Evolutionary conservation across 306 rosid species (phyloP).

Genomic region (Hippophae gyantsensis): DNA sequence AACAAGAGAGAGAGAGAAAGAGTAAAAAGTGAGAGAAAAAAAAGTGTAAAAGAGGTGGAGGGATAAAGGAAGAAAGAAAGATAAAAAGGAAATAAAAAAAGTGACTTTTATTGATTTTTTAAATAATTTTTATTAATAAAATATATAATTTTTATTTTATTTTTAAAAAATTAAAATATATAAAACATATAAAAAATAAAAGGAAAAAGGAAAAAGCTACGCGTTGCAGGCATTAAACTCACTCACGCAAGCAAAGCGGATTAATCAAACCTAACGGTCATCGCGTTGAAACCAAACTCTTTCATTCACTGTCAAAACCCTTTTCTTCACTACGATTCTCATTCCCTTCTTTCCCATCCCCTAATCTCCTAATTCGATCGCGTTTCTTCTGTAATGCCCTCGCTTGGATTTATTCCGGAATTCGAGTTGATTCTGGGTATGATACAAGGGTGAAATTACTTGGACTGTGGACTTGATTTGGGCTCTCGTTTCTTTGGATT

Average conservation of each 20-base stretch:
- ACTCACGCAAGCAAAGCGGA: constrained; percentile 1
- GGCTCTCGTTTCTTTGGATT: not conserved
- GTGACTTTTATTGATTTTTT: no score
- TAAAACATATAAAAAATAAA: no score
- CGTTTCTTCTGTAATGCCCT: constrained; percentile 10
- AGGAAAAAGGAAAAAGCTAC: constrained; percentile 13
- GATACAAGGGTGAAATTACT: constrained; percentile 6
- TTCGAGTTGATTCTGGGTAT: constrained; percentile 2
- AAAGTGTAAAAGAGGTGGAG: no score
- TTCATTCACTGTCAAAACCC: not conserved
- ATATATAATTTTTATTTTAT: no score
- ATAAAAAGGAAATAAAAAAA: no score
- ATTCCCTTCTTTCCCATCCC: constrained; percentile 3
- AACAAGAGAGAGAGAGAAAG: no score
- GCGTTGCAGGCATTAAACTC: not conserved
- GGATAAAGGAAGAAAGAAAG: no score
- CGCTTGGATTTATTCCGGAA: constrained; percentile 8
- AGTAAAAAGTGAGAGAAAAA: no score
- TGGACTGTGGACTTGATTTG: constrained; percentile 18
- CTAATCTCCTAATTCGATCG: not conserved
- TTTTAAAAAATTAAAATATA: no score
- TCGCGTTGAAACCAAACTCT: constrained; percentile 26
- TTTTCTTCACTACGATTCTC: not conserved
- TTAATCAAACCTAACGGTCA: constrained; percentile 32
- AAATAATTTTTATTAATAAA: no score